phyloP scores from a whole-genome alignment of 2,329 filamentous ascomycete species.

The Arthrobotrys entomopaga region DNA sequence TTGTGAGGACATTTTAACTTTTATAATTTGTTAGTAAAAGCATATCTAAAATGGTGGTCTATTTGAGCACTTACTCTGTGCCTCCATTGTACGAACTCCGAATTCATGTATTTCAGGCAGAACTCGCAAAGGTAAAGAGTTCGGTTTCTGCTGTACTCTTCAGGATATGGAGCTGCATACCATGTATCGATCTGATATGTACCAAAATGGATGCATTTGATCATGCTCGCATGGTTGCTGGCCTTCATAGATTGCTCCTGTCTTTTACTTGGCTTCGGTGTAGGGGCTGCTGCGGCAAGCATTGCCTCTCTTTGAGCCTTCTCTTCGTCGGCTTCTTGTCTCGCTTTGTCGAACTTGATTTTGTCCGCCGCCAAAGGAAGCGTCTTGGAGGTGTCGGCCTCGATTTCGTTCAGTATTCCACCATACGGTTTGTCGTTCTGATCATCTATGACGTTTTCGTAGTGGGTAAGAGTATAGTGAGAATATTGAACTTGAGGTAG shows the following conservation, averaged over 20 bases:
- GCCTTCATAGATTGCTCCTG: slow-evolving; percentile 45
- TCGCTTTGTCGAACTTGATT: slow-evolving; percentile 86
- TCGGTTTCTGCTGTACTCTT: slow-evolving; percentile 96
- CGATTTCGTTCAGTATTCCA: slow-evolving; percentile 85
- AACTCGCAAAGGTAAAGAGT: slow-evolving; percentile 99
- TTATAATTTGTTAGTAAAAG: neutral
- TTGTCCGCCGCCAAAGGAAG: slow-evolving; percentile 83
- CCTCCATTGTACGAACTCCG: slow-evolving; percentile 96
- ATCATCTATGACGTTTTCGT: slow-evolving; percentile 56
- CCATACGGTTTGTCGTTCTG: slow-evolving; percentile 80
- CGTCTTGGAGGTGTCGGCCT: slow-evolving; percentile 91
- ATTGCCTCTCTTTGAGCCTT: slow-evolving; percentile 48
- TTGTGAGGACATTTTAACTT: slow-evolving; percentile 86
- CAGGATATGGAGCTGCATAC: slow-evolving; percentile 97
- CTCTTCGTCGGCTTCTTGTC: slow-evolving; percentile 83
- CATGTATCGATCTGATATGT: slow-evolving; percentile 98
- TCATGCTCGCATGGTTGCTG: slow-evolving; percentile 73
- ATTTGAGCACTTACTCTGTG: slow-evolving; percentile 74
- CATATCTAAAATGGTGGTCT: slow-evolving; percentile 58
- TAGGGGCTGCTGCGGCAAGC: slow-evolving; percentile 38
- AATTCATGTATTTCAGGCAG: slow-evolving; percentile 99
- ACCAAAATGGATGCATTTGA: slow-evolving; percentile 98
- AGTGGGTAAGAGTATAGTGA: slow-evolving; percentile 44
- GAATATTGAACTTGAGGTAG: slow-evolving; percentile 49
- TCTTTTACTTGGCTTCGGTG: slow-evolving; percentile 39